Evolutionary conservation across 2,329 filamentous ascomycete species (phyloP).

Genomic region (Dryadomyces sulphureus): DNA sequence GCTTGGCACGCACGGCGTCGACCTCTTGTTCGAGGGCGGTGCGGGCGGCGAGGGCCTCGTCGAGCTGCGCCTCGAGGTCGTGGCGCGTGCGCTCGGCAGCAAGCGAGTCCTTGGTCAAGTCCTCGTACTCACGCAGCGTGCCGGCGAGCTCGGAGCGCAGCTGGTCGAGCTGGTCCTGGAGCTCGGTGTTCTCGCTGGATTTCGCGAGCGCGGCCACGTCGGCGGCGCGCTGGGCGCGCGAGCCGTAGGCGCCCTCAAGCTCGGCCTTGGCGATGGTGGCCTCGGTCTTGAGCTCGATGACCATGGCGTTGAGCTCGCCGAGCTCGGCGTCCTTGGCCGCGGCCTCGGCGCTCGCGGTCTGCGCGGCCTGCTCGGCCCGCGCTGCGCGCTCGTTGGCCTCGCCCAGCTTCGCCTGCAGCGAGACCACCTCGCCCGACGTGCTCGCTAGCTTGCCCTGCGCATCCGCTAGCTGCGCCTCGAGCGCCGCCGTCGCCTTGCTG

Average conservation of each 20-base stretch:
- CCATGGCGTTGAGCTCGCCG: conserved; percentile 32
- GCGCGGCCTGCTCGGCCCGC: conserved; percentile 2
- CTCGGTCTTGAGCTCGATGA: conserved; percentile 47
- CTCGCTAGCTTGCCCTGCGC: conserved; percentile 21
- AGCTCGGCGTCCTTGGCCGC: conserved; percentile 28
- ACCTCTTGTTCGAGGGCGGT: conserved; percentile 24
- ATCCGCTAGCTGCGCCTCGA: conserved; percentile 27
- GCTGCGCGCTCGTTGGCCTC: conserved; percentile 14
- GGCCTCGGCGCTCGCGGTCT: no score
- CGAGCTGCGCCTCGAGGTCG: conserved; percentile 26
- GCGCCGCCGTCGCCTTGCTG: conserved; percentile 16
- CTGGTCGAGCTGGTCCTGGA: conserved; percentile 31
- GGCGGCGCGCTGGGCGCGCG: conserved; percentile 41
- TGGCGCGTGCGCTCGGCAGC: conserved; percentile 34
- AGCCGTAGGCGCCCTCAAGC: conserved; percentile 46
- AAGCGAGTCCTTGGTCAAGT: conserved; percentile 37
- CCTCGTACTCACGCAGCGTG: conserved; percentile 36
- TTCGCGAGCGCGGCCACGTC: conserved; percentile 39
- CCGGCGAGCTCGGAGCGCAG: conserved; percentile 35
- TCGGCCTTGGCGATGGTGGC: conserved; percentile 46
- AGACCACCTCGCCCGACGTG: conserved; percentile 22
- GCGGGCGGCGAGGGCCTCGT: conserved; percentile 22
- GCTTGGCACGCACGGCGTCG: conserved; percentile 18
- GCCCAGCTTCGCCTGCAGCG: conserved; percentile 22
- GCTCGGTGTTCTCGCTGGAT: conserved; percentile 29